phyloP scores from a whole-genome alignment of 2,329 filamentous ascomycete genomes.

The Fusarium sp. region DNA sequence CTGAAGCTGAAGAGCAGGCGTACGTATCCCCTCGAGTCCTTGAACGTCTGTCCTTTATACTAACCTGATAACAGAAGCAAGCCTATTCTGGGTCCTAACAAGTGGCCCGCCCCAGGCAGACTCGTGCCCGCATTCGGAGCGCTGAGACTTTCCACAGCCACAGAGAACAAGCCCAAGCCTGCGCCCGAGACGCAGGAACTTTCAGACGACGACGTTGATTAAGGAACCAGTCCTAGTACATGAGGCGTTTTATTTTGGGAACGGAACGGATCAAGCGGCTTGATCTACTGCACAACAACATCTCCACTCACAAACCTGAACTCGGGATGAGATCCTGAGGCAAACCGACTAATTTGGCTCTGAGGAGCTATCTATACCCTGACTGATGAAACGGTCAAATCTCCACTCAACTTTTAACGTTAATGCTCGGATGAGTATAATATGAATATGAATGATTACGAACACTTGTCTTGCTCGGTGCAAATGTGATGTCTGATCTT shows the following conservation, averaged over 20 bases:
- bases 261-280: conserved; percentile 6
- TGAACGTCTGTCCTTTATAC: background rate
- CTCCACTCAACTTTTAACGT: conserved; percentile 25
- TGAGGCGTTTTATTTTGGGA: conserved; percentile 18
- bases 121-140: conserved; percentile 16
- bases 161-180: conserved; percentile 18
- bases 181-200: background rate
- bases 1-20: conserved; percentile 19
- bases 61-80: conserved; percentile 16
- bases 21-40: background rate
- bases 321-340: too few species aligned
- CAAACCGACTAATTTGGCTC: conserved; percentile 23
- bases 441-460: conserved; percentile 26
- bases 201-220: conserved; percentile 20
- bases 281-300: conserved; percentile 20
- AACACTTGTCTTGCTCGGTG: background rate
- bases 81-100: conserved; percentile 25
- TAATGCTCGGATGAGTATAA: conserved; percentile 30
- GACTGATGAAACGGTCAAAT: conserved; percentile 14
- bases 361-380: conserved; percentile 28
- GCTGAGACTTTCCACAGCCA: conserved; percentile 10
- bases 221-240: conserved; percentile 21
- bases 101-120: conserved; percentile 19
- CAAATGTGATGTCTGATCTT: background rate
- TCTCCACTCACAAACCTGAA: conserved; percentile 6